Conservation (phyloP, 495 filamentous ascomycete genomes). For the Hyphodiscus hymeniophilus region DNA sequence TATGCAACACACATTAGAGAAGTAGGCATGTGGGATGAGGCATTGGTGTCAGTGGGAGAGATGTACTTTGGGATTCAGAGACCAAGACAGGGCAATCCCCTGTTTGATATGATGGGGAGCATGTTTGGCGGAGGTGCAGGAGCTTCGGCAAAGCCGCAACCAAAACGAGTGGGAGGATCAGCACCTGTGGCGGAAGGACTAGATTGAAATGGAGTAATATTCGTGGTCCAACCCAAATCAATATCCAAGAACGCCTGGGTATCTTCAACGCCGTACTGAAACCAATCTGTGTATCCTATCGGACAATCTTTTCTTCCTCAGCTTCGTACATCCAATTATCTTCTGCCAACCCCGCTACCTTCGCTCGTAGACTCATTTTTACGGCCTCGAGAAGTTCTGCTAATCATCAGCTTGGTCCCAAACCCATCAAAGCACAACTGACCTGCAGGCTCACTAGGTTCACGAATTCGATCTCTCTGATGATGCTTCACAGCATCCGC, state of each 20-base stretch:
- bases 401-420: constrained; percentile 20
- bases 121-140: constrained; percentile 67
- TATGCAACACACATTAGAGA: constrained; percentile 74
- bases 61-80: constrained; percentile 96
- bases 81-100: constrained; percentile 75
- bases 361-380: constrained; percentile 60
- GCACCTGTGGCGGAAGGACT: constrained; percentile 42
- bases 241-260: constrained; percentile 13
- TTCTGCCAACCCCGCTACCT: constrained; percentile 64
- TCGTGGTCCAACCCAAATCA: neutral
- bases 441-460: constrained; percentile 63
- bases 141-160: constrained; percentile 33
- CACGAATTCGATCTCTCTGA: constrained; percentile 53
- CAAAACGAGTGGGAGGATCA: constrained; percentile 36
- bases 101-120: constrained; percentile 96
- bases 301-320: constrained; percentile 41
- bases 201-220: constrained; percentile 34
- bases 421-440: constrained; percentile 1
- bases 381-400: constrained; percentile 66
- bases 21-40: constrained; percentile 65
- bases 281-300: constrained; percentile 4
- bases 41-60: constrained; percentile 80
- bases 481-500: constrained; percentile 47
- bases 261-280: constrained; percentile 19
- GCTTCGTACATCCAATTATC: constrained; percentile 91